Percentiles rank a stretch among this genome's conserved stretches.
Evolutionary conservation across 495 filamentous ascomycete genomes (phyloP).

Genomic region (Aspergillus nanangensis): DNA sequence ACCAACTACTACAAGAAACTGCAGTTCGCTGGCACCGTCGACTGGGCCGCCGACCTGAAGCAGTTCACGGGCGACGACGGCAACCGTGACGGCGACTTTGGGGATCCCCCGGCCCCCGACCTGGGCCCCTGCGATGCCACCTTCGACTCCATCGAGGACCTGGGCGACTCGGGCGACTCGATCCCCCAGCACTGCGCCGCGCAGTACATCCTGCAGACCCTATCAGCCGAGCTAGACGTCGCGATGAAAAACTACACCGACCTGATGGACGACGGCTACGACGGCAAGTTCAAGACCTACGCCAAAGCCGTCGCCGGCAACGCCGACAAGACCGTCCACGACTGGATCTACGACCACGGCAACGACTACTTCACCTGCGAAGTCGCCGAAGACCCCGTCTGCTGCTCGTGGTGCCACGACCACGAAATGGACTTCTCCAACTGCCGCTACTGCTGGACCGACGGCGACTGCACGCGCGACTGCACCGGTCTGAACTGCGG

Average conservation of each 20-base stretch:
- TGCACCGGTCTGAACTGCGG: too few relatives aligned
- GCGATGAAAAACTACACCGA: background rate
- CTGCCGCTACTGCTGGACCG: background rate
- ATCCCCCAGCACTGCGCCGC: background rate
- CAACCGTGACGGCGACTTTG: too few relatives aligned
- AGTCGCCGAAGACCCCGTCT: background rate
- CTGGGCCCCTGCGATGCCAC: background rate
- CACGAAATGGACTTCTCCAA: background rate
- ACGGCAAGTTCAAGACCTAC: background rate
- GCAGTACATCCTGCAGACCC: background rate
- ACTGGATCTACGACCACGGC: background rate
- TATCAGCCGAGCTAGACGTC: background rate
- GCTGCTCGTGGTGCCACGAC: background rate
- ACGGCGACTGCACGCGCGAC: too few relatives aligned
- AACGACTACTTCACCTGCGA: background rate
- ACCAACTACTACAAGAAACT: constrained; percentile 15
- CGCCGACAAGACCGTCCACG: too few relatives aligned
- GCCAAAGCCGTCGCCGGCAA: constrained; percentile 1
- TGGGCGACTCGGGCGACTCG: background rate
- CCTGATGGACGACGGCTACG: background rate
- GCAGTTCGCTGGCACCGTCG: constrained; percentile 29
- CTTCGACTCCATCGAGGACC: background rate
- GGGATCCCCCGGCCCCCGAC: too few relatives aligned
- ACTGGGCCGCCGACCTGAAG: constrained; percentile 41
- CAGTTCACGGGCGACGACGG: background rate